Percentiles rank a stretch among this genome's conserved stretches.
Evolutionary conservation across 768 basidiomycete genomes (phyloP).

Genomic region (Xerocomellus chrysenteron): DNA sequence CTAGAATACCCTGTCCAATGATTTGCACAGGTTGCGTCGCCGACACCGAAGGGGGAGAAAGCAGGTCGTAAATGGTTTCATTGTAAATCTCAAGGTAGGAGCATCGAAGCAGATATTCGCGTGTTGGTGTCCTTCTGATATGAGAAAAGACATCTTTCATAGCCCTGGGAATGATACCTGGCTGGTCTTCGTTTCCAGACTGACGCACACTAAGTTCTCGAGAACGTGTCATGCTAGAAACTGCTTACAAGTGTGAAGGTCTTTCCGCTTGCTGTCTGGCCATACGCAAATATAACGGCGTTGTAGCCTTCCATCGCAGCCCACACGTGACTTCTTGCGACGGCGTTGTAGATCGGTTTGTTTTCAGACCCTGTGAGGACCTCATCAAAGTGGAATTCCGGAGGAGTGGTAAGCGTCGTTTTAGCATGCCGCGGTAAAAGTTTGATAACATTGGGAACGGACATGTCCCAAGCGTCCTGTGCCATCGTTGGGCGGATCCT

Average conservation of each 20-base stretch:
- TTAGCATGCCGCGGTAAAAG: constrained; percentile 59
- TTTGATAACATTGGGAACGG: constrained; percentile 52
- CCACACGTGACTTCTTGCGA: constrained; percentile 75
- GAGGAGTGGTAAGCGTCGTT: constrained; percentile 36
- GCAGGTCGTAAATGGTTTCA: constrained; percentile 81
- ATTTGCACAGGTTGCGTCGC: constrained; percentile 65
- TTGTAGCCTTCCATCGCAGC: constrained; percentile 98
- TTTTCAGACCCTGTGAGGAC: constrained; percentile 78
- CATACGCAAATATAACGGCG: constrained; percentile 91
- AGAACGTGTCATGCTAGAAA: constrained; percentile 29
- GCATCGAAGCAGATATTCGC: constrained; percentile 93
- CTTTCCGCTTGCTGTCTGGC: constrained; percentile 84
- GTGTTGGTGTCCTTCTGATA: constrained; percentile 71
- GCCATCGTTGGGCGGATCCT: constrained; percentile 63
- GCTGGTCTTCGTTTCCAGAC: constrained; percentile 76
- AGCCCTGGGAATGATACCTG: constrained; percentile 91
- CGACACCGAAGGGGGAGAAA: constrained; percentile 65
- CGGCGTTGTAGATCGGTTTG: constrained; percentile 73
- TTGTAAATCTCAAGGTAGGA: constrained; percentile 99
- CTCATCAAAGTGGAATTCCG: constrained; percentile 69
- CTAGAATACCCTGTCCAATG: constrained; percentile 66
- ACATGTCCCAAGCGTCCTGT: constrained; percentile 56
- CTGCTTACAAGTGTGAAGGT: constrained; percentile 59
- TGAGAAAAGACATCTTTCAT: constrained; percentile 89
- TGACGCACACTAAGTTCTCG: constrained; percentile 33